These are phyloP conservation scores for Plasmodium coatneyi DNA, from an alignment of 169 alveolate genomes.

Conservation along the genomic window DNA sequence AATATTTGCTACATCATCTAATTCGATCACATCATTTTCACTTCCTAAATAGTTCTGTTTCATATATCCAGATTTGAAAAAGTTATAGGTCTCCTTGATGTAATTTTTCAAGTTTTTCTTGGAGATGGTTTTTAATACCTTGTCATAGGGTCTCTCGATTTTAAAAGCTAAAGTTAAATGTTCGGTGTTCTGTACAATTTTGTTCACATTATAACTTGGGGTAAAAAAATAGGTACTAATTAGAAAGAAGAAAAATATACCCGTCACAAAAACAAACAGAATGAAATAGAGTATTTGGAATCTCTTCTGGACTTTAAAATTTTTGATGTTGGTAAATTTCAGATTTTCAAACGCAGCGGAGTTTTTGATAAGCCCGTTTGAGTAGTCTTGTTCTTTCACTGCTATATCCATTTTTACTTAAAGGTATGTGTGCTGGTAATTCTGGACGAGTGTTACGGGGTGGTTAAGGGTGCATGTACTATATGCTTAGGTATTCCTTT, in stretches of 20 bases:
- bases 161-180: conserved; percentile 21
- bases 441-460: neutral
- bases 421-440: neutral
- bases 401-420: conserved; percentile 32
- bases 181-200: conserved; percentile 30
- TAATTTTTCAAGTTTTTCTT: conserved; percentile 32
- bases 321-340: conserved; percentile 21
- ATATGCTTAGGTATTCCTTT: neutral
- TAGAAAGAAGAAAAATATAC: conserved; percentile 17
- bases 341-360: conserved; percentile 37
- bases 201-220: neutral
- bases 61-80: conserved; percentile 21
- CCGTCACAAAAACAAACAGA: conserved; percentile 23
- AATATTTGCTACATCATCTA: conserved; percentile 32
- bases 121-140: conserved; percentile 3
- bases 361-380: conserved; percentile 38
- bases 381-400: conserved; percentile 20
- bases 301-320: conserved; percentile 51
- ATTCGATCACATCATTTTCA: conserved; percentile 55
- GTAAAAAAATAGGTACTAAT: conserved; percentile 24
- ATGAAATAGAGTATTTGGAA: conserved; percentile 35
- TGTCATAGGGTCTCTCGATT: conserved; percentile 56
- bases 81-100: conserved; percentile 21
- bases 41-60: conserved; percentile 19
- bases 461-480: neutral